Base-by-base conservation (phyloP, 2,329 filamentous ascomycete species). In the Aspergillus quadrilineatus region DNA sequence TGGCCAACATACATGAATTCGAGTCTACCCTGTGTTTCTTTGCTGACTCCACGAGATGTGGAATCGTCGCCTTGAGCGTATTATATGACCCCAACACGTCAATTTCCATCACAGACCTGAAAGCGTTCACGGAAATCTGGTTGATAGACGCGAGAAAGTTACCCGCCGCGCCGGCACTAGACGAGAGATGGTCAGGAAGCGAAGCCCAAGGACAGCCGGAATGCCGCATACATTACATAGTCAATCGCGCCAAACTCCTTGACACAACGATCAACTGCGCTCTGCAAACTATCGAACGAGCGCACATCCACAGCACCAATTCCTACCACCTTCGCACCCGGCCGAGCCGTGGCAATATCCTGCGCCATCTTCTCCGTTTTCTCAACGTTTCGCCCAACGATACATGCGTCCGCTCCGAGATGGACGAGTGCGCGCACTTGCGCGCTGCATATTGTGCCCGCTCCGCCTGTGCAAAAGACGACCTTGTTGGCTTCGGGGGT, bases 21-120 rank as follows among this genome's bases (percentile, higher is more conserved):
- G 83, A 81, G 63, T 88, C 85, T 15, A 82, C 81, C 60, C 76
- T 82, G 65, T 87, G 78, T 65, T 83, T 84, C 34, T 77, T 75
- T 1, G 89, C 87, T n/a, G 91, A 95, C 65, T 85, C 81, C 10
- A 91, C 75, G 3, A 99, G 83, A 67, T 96, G 83, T 0, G 91
- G 90, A 34, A 97, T 78, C 1, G 91, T 94, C 3, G 93, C 92
- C 77, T 97, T 97, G 69, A 96, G 82, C 2, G 92, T 96, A 78
- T 97, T 96, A 78, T 89, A 99, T 14, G 90, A 95, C 32, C 94
- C 94, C 36, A 97, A 75, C 2, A 96, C 88, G 71, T 97, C 94
- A 68, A 99, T 99, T 60, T 97, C 94, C 67, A 97, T 93, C 63
- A 99, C 94, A 0, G 90, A 82, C 74, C 92, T 95, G 85, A 99